Evolutionary conservation across 1,284 basidiomycete species (phyloP).

Genomic region (Ganoderma meredithae): DNA sequence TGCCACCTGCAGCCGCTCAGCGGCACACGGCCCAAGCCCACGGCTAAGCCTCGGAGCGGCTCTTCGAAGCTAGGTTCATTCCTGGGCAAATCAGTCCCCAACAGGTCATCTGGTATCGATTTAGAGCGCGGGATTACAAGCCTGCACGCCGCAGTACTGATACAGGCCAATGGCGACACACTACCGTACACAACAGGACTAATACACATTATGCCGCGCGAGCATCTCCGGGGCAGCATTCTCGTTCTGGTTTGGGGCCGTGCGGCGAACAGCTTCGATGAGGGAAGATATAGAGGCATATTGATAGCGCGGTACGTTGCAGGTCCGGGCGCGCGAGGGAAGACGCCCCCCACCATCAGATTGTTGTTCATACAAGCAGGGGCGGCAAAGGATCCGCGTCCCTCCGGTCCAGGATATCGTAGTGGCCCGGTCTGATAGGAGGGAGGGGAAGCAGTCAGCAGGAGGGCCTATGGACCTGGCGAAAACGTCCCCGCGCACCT

Average conservation of each 20-base stretch:
- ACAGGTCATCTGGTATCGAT: slow-evolving; percentile 14
- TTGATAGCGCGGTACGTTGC: not conserved
- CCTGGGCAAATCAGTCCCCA: slow-evolving; percentile 11
- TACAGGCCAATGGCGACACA: slow-evolving; percentile 14
- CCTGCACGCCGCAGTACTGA: slow-evolving; percentile 4
- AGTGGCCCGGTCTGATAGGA: slow-evolving; percentile 44
- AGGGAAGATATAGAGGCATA: not conserved
- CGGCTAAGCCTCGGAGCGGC: slow-evolving; percentile 15
- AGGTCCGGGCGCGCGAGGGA: not conserved
- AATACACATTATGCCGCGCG: slow-evolving; percentile 1
- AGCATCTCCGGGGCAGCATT: not conserved
- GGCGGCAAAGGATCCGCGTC: slow-evolving; percentile 33
- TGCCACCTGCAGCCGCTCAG: slow-evolving; percentile 1
- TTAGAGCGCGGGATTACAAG: slow-evolving; percentile 8
- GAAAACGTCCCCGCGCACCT: slow-evolving; percentile 52
- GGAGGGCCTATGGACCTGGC: slow-evolving; percentile 8
- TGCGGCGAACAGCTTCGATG: not conserved
- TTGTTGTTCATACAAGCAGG: slow-evolving; percentile 23
- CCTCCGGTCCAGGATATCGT: slow-evolving; percentile 45
- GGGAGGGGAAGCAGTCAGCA: slow-evolving; percentile 12
- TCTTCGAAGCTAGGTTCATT: slow-evolving; percentile 10
- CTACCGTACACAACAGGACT: slow-evolving; percentile 10
- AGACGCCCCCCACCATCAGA: not conserved
- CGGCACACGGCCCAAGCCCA: slow-evolving; percentile 8
- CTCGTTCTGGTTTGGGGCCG: slow-evolving; percentile 5